Percentiles rank a stretch among this genome's conserved stretches.
phyloP scores from a whole-genome alignment of 768 basidiomycete genomes.

The Lactifluus piperatus region DNA sequence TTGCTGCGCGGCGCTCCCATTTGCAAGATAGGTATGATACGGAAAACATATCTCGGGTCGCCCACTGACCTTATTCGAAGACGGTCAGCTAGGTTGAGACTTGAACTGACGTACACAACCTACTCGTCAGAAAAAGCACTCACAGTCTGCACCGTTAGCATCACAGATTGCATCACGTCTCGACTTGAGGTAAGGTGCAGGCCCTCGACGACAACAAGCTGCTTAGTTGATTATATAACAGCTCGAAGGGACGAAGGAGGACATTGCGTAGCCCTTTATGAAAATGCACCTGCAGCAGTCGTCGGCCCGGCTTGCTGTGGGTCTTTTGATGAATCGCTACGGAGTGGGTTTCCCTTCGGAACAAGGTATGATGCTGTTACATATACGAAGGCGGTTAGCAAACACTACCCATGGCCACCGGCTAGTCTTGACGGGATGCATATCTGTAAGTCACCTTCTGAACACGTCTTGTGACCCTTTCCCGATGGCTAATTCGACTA shows the following conservation, averaged over 20 bases:
- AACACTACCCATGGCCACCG: background rate
- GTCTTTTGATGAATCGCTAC: background rate
- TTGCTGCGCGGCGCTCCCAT: background rate
- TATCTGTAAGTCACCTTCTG: background rate
- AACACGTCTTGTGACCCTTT: background rate
- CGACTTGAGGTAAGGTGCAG: background rate
- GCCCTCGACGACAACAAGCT: background rate
- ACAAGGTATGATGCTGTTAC: background rate
- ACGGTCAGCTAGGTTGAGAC: no score
- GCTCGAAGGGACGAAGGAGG: slow-evolving; percentile 1
- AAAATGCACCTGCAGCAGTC: background rate
- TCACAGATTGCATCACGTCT: background rate
- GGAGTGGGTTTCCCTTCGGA: background rate
- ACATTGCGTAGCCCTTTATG: background rate
- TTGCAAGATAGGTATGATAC: background rate
- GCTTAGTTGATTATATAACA: background rate
- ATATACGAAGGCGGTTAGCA: background rate
- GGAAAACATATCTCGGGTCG: background rate
- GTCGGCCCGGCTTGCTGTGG: background rate
- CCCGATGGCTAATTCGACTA: no score
- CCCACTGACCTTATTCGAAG: background rate
- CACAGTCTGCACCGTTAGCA: background rate
- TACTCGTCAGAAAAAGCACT: background rate
- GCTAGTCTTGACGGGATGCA: background rate
- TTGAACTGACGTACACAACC: background rate